A percentile compares a stretch with the other conserved stretches of the same genome.
phyloP scores from a whole-genome alignment of 257 asterid genomes.

The Fraxinus anomala region DNA sequence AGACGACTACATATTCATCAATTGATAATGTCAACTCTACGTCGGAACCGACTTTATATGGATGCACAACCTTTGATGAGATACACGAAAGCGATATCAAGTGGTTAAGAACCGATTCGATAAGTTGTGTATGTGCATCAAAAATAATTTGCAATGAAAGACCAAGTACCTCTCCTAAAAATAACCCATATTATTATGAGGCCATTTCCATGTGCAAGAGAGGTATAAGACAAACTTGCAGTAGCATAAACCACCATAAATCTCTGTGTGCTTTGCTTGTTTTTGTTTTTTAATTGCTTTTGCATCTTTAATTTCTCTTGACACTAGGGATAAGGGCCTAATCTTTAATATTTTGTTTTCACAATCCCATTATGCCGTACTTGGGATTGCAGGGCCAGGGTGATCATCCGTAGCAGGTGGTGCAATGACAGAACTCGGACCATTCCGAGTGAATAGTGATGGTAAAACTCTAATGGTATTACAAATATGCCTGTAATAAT shows the following conservation, averaged over 20 bases:
- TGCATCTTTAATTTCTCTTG: too few relatives aligned
- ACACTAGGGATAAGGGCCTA: too few relatives aligned
- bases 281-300: too few relatives aligned
- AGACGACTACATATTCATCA: slow-evolving; percentile 67
- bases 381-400: slow-evolving; percentile 35
- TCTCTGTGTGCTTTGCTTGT: too few relatives aligned
- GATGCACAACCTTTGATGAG: slow-evolving; percentile 54
- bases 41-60: slow-evolving; percentile 64
- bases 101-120: slow-evolving; percentile 11
- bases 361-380: background rate
- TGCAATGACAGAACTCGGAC: slow-evolving; percentile 40
- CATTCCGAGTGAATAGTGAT: slow-evolving; percentile 34
- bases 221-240: too few relatives aligned
- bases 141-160: slow-evolving; percentile 6
- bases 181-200: slow-evolving; percentile 30
- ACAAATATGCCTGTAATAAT: slow-evolving; percentile 39
- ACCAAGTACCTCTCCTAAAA: slow-evolving; percentile 66
- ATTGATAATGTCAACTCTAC: slow-evolving; percentile 60
- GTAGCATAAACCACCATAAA: too few relatives aligned
- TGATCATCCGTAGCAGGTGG: slow-evolving; percentile 45
- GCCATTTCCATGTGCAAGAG: too few relatives aligned
- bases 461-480: slow-evolving; percentile 31
- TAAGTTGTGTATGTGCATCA: background rate
- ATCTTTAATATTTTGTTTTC: too few relatives aligned
- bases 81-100: background rate